Base-by-base conservation (phyloP, 495 filamentous ascomycete species). In the Ascobolus immersus region DNA sequence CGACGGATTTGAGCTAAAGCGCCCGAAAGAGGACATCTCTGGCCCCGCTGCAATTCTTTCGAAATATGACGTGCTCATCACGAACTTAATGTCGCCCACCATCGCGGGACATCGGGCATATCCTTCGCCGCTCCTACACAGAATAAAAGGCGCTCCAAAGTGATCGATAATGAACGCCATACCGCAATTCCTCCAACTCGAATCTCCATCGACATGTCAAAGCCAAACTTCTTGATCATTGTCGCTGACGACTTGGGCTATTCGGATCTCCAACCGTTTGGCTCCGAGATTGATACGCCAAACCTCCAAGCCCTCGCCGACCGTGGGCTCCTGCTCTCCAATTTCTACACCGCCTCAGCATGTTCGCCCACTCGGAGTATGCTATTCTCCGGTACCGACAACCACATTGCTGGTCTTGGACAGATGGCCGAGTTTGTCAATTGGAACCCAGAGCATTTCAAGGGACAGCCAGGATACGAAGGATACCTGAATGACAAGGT, bases 311-410 rank as follows among this genome's bases (percentile, higher is more conserved):
- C 56, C 21, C 52, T 73, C 6, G 64, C 67, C 13, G 44, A 58
- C 35, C 43, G 53, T 38, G 65, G 65, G 5, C 47, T 71, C 17
- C 58, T 61, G 12, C 68, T 71, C 42, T 69, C 67, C 0, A 60
- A 69, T 40, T 70, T 69, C 46, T 66, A 72, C 43, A 62, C 66
- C 8, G 65, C 67, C 5, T 64, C 67, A 15, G 66, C 67, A 47
- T 75, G 69, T 47, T 70, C 62, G 44, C 67, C 69, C 15, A 66
- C 63, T 4, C 55, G 65, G 7, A 61, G 67, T 24, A 75, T 75
- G 69, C 53, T 65, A 21, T 43, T 65, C 36, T 56, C 56, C 3
- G 62, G 62, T 3, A 67, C 64, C 2, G 65, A 65, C 32, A 50
- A 61, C 34, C 64, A 63, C 39, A 57, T 60, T 30, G 55, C 60